phyloP scores from a whole-genome alignment of 176 grass and related monocot genomes.

The Musa acuminata region DNA sequence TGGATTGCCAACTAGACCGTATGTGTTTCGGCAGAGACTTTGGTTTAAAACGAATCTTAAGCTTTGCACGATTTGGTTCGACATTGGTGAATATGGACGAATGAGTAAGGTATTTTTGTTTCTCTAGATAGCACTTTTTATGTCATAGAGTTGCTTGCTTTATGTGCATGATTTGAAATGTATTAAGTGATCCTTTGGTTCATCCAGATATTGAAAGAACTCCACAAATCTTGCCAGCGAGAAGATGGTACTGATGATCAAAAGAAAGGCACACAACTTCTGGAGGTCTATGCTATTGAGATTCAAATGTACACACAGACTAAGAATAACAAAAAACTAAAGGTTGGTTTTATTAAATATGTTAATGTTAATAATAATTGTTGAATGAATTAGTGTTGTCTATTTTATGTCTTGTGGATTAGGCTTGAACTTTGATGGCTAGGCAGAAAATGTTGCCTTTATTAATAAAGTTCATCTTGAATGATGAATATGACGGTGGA shows the following conservation, averaged over 20 bases:
- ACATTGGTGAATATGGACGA: conserved; percentile 85
- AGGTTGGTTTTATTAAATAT: conserved; percentile 31
- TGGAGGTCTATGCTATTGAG: conserved; percentile 99
- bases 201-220: conserved; percentile 63
- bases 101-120: conserved; percentile 73
- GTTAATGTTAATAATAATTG: too few relatives aligned
- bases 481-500: too few relatives aligned
- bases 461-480: too few relatives aligned
- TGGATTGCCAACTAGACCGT: conserved; percentile 12
- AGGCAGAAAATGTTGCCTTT: too few relatives aligned
- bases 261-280: conserved; percentile 99
- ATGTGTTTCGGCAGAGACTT: conserved; percentile 54
- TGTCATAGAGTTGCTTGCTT: background rate
- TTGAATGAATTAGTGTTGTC: too few relatives aligned
- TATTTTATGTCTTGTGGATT: too few relatives aligned
- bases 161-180: background rate
- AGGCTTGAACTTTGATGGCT: too few relatives aligned
- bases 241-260: conserved; percentile 99
- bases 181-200: background rate
- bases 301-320: conserved; percentile 99
- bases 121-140: background rate
- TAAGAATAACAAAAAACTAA: conserved; percentile 97
- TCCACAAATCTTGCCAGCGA: conserved; percentile 90
- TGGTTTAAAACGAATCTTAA: conserved; percentile 99
- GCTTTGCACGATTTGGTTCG: conserved; percentile 99